phyloP scores from a whole-genome alignment of 352 stramenopile genomes.

The Pythium utonaiense region DNA sequence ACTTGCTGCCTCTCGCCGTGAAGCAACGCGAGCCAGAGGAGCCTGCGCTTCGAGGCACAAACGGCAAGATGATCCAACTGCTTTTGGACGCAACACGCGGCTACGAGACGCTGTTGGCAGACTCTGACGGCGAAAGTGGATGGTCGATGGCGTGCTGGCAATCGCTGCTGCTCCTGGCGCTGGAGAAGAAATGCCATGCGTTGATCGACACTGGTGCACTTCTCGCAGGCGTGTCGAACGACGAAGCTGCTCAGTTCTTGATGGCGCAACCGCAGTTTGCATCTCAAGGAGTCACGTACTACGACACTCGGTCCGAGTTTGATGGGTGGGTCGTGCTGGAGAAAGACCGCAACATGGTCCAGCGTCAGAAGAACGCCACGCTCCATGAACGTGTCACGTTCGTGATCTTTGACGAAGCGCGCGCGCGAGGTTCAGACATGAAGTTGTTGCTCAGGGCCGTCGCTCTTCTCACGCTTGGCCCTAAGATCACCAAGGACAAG shows the following conservation, averaged over 20 bases:
- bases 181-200: conserved; percentile 46
- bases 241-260: conserved; percentile 51
- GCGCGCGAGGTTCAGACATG: conserved; percentile 85
- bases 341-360: conserved; percentile 34
- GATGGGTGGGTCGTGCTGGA: conserved; percentile 83
- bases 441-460: conserved; percentile 63
- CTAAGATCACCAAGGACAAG: conserved; percentile 89
- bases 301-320: conserved; percentile 45
- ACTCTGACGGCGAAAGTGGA: background rate
- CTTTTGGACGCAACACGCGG: conserved; percentile 37
- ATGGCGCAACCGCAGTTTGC: conserved; percentile 24
- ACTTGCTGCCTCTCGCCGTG: conserved; percentile 68
- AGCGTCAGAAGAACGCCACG: conserved; percentile 51
- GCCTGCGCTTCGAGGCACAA: conserved; percentile 53
- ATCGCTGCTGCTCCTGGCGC: conserved; percentile 33
- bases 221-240: conserved; percentile 57
- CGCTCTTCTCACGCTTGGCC: conserved; percentile 80
- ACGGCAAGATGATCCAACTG: conserved; percentile 85
- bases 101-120: conserved; percentile 19
- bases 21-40: conserved; percentile 55
- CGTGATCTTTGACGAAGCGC: conserved; percentile 89
- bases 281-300: conserved; percentile 79
- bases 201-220: conserved; percentile 86
- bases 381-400: conserved; percentile 84
- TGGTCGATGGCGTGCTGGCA: conserved; percentile 31